Evolutionary conservation across 768 basidiomycete genomes (phyloP).

Genomic region (Suillus hirtellus): DNA sequence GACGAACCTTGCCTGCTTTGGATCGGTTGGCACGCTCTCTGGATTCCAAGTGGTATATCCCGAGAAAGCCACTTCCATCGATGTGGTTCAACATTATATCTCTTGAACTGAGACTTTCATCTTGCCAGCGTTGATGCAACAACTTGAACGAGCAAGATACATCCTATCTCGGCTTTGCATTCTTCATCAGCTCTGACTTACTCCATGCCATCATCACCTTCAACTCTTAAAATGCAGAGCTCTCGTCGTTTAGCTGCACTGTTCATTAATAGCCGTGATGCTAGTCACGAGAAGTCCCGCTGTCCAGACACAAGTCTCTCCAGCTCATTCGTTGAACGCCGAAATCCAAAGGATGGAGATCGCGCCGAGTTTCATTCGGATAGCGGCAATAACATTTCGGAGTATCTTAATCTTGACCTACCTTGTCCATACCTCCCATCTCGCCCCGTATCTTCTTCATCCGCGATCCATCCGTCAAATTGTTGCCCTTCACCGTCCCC

Average conservation of each 20-base stretch:
- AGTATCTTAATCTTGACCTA: conserved; percentile 1
- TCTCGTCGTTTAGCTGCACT: neutral
- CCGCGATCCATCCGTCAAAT: neutral
- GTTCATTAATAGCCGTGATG: neutral
- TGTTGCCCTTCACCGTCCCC: neutral
- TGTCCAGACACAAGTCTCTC: neutral
- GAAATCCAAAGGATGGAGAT: conserved; percentile 2
- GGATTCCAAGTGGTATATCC: conserved; percentile 9
- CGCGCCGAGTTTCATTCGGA: neutral
- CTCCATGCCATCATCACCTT: neutral
- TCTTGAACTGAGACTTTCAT: neutral
- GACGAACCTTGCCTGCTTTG: conserved; percentile 6
- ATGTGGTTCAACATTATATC: conserved; percentile 8
- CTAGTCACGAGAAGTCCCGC: neutral
- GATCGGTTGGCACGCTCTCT: neutral
- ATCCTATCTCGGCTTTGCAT: neutral
- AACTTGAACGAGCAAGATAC: neutral
- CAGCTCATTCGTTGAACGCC: neutral
- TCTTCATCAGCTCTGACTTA: neutral
- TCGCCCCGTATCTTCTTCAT: neutral
- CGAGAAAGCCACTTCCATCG: conserved; percentile 4
- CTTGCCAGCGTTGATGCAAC: neutral
- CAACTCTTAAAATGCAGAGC: conserved; percentile 2
- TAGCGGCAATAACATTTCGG: neutral
- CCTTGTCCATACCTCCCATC: neutral